A percentile compares a stretch with the other conserved stretches of the same genome.
Conservation (phyloP, 495 filamentous ascomycete species). For the Choiromyces venosus region DNA sequence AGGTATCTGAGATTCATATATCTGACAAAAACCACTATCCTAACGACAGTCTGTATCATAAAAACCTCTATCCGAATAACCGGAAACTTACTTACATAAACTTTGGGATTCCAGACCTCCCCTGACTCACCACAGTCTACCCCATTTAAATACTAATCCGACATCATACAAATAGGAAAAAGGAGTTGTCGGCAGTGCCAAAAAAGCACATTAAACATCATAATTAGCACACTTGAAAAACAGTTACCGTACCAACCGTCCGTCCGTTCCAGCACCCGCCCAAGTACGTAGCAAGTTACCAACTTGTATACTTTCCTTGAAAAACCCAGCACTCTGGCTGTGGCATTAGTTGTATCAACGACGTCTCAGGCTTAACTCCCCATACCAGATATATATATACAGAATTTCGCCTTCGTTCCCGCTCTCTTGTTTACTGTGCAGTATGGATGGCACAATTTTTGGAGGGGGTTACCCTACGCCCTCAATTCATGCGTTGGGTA, state of each 20-base stretch:
- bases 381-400: background rate
- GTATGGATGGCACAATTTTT: background rate
- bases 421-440: background rate
- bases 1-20: background rate
- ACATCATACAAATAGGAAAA: background rate
- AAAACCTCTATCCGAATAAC: background rate
- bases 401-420: background rate
- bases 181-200: background rate
- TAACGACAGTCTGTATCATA: background rate
- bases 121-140: background rate
- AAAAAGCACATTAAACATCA: too few species aligned
- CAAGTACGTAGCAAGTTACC: too few species aligned
- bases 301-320: too few species aligned
- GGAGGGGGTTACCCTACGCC: background rate
- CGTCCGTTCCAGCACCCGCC: too few species aligned
- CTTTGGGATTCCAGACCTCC: background rate
- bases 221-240: background rate
- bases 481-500: background rate
- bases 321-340: background rate
- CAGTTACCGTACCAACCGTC: too few species aligned
- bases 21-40: background rate
- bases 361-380: background rate
- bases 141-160: background rate
- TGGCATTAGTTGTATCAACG: background rate
- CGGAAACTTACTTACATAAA: background rate